phyloP scores from a whole-genome alignment of 108 stramenopile genomes.

The Cyclotella cryptica region DNA sequence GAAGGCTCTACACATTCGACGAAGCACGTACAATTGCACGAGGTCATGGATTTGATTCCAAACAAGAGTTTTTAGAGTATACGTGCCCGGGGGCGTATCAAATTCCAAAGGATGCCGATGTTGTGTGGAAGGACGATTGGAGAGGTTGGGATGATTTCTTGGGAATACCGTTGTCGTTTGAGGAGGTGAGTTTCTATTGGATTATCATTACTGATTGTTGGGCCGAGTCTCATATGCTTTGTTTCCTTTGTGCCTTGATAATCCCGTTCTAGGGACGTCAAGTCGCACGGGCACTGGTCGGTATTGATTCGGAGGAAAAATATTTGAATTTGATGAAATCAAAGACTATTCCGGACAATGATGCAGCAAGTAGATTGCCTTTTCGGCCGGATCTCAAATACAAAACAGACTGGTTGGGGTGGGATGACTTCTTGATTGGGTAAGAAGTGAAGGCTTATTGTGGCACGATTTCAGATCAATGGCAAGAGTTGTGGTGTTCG shows the following conservation, averaged over 20 bases:
- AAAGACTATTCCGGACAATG: constrained; percentile 57
- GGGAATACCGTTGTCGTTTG: constrained; percentile 48
- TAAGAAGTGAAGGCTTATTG: background rate
- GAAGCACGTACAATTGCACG: constrained; percentile 77
- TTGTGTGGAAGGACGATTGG: constrained; percentile 73
- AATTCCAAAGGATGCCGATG: constrained; percentile 73
- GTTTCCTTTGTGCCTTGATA: background rate
- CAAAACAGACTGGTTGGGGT: constrained; percentile 65
- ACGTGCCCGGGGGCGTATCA: constrained; percentile 78
- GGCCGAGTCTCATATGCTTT: background rate
- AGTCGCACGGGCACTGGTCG: constrained; percentile 47
- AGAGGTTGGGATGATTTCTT: constrained; percentile 81
- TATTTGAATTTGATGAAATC: constrained; percentile 54
- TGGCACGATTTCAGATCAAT: no score
- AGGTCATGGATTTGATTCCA: constrained; percentile 64
- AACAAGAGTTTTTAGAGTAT: constrained; percentile 73
- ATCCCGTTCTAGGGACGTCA: constrained; percentile 37
- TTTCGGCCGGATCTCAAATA: constrained; percentile 71
- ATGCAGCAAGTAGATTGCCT: constrained; percentile 62
- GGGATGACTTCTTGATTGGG: constrained; percentile 70
- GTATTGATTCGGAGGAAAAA: constrained; percentile 51
- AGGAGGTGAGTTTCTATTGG: constrained; percentile 3
- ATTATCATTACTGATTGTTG: background rate
- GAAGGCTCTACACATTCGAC: constrained; percentile 56
- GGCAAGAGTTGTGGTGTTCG: background rate